These are phyloP conservation scores for Agarophyton chilense DNA, from an alignment of 23 red algal species.

Conservation along the genomic window DNA sequence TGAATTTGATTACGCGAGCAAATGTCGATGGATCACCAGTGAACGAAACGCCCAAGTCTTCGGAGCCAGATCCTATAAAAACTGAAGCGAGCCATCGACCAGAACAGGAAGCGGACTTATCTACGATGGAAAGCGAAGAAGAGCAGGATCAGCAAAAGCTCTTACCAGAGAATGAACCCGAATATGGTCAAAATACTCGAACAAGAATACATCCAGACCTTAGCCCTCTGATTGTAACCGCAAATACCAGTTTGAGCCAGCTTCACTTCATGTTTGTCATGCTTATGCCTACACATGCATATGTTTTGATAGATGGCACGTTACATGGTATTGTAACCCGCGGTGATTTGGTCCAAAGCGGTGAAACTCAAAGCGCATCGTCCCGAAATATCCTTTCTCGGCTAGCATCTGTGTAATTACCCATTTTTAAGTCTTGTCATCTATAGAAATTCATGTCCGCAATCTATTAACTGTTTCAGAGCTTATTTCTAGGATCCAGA, in stretches of 20 bases:
- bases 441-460: neutral
- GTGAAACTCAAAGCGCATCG: neutral
- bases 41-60: neutral
- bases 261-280: slow-evolving; percentile 99
- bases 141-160: slow-evolving; percentile 10
- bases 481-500: neutral
- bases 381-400: slow-evolving; percentile 12
- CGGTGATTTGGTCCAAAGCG: slow-evolving; percentile 78
- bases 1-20: slow-evolving; percentile 44
- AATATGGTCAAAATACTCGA: neutral
- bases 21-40: neutral
- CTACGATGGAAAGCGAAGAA: neutral
- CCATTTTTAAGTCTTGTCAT: neutral
- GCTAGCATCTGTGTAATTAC: slow-evolving; percentile 6
- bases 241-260: slow-evolving; percentile 81
- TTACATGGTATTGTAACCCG: slow-evolving; percentile 90
- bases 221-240: slow-evolving; percentile 86
- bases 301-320: slow-evolving; percentile 69
- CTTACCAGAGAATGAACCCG: neutral
- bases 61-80: neutral
- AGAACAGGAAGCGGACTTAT: slow-evolving; percentile 23
- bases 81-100: neutral
- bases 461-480: slow-evolving; percentile 19
- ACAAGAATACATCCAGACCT: slow-evolving; percentile 71
- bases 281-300: slow-evolving; percentile 96